These are phyloP conservation scores for Eucommia ulmoides DNA, from an alignment of 257 asterid genomes.

Conservation along the genomic window DNA sequence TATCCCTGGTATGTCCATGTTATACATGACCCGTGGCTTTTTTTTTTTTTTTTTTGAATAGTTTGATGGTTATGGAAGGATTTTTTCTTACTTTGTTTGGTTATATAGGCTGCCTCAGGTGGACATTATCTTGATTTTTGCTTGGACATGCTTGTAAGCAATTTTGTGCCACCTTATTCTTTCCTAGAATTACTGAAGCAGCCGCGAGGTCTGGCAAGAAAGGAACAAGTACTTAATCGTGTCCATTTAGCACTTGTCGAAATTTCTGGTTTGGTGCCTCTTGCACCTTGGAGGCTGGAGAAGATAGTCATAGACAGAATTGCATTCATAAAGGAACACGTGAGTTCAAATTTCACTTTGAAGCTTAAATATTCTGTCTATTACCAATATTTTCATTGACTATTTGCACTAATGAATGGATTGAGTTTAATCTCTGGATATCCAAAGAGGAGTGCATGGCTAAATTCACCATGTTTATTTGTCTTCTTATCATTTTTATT, in stretches of 20 bases:
- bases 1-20: conserved; percentile 48
- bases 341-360: conserved; percentile 37
- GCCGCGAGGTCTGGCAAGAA: conserved; percentile 48
- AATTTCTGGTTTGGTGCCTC: conserved; percentile 67
- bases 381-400: not conserved
- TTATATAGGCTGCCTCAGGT: conserved; percentile 58
- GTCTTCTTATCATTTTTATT: not conserved
- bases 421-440: not conserved
- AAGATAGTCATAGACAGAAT: conserved; percentile 43
- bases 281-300: conserved; percentile 66
- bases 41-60: conserved; percentile 2
- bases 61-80: conserved; percentile 4
- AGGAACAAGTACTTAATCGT: conserved; percentile 64
- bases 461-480: not conserved
- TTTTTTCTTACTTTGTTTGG: not conserved
- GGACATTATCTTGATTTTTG: conserved; percentile 66
- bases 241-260: conserved; percentile 58
- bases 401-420: not conserved
- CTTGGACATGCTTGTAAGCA: conserved; percentile 69
- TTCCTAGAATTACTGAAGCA: conserved; percentile 36
- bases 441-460: not conserved
- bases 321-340: conserved; percentile 35
- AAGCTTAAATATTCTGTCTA: no score
- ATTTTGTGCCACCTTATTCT: conserved; percentile 62
- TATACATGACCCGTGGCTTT: conserved; percentile 5